These are phyloP conservation scores for Tricholoma terreum DNA, from an alignment of 768 basidiomycete species.

Conservation along the genomic window DNA sequence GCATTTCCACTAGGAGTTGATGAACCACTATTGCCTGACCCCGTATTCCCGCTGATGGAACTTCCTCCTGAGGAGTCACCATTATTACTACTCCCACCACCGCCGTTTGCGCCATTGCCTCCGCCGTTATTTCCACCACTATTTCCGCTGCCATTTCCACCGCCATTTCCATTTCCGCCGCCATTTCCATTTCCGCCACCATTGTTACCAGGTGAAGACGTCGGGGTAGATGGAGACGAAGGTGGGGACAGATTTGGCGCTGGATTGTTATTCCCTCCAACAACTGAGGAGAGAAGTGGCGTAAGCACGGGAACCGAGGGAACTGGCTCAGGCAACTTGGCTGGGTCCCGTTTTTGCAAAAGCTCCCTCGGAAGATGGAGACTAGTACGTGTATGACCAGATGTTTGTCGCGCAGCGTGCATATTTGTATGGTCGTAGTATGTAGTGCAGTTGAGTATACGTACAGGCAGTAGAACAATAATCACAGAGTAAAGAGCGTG, in stretches of 20 bases:
- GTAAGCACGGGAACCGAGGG: slow-evolving; percentile 40
- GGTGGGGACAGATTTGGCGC: slow-evolving; percentile 6
- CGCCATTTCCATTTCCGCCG: slow-evolving; percentile 7
- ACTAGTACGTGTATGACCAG: slow-evolving; percentile 4
- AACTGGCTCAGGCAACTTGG: slow-evolving; percentile 34
- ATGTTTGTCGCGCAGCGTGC: slow-evolving; percentile 7
- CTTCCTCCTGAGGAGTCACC: slow-evolving; percentile 1
- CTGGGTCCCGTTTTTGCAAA: slow-evolving; percentile 33
- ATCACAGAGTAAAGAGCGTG: slow-evolving; percentile 19
- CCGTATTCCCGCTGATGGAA: slow-evolving; percentile 4
- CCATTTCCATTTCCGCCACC: slow-evolving; percentile 10
- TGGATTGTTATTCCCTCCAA: slow-evolving; percentile 25
- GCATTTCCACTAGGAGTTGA: slow-evolving; percentile 3
- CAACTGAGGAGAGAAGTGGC: slow-evolving; percentile 33
- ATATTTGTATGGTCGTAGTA: slow-evolving; percentile 2
- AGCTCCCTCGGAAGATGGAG: background rate
- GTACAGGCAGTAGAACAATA: background rate
- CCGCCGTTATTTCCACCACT: slow-evolving; percentile 10
- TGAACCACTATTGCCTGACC: slow-evolving; percentile 2
- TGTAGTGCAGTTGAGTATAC: background rate
- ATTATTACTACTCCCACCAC: slow-evolving; percentile 7
- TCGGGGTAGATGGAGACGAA: slow-evolving; percentile 9
- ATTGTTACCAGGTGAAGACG: slow-evolving; percentile 1
- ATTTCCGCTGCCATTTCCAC: slow-evolving; percentile 6
- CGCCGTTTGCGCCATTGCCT: no score